phyloP scores from a whole-genome alignment of 805 yeast species.

The Lachancea thermotolerans region DNA sequence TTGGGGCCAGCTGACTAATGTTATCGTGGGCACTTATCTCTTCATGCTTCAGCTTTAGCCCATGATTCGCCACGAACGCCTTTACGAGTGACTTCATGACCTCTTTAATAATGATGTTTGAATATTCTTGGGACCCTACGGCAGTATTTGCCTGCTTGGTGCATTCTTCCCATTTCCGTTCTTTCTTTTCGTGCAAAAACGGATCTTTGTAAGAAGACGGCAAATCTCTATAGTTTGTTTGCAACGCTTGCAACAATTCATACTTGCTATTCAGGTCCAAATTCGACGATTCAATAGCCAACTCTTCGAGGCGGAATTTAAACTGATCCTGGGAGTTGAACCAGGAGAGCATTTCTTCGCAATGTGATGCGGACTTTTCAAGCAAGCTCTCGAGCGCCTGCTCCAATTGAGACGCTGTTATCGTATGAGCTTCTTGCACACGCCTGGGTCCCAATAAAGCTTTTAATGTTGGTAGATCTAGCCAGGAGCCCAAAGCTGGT shows the following conservation, averaged over 20 bases:
- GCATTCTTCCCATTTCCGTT: not conserved
- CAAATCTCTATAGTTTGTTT: not conserved
- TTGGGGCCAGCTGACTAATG: not conserved
- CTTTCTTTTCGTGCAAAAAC: not conserved
- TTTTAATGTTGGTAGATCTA: not conserved
- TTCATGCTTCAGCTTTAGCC: too few relatives aligned
- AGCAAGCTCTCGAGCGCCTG: not conserved
- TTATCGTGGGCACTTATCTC: too few relatives aligned
- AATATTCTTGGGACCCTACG: not conserved
- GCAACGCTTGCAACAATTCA: not conserved
- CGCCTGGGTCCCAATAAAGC: not conserved
- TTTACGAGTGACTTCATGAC: not conserved
- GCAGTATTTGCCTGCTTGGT: not conserved
- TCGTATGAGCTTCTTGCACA: not conserved
- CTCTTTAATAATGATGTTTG: not conserved
- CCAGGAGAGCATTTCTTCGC: constrained; percentile 1
- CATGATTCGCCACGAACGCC: not conserved
- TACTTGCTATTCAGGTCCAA: not conserved
- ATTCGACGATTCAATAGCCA: constrained; percentile 1
- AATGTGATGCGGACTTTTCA: not conserved
- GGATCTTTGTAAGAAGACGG: not conserved
- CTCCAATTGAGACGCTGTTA: not conserved
- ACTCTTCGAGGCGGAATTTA: not conserved
- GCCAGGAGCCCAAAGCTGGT: constrained; percentile 2
- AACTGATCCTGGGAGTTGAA: constrained; percentile 1